These are phyloP conservation scores for Aureobasidium pullulans DNA, from an alignment of 2,329 filamentous ascomycete species.

Conservation along the genomic window DNA sequence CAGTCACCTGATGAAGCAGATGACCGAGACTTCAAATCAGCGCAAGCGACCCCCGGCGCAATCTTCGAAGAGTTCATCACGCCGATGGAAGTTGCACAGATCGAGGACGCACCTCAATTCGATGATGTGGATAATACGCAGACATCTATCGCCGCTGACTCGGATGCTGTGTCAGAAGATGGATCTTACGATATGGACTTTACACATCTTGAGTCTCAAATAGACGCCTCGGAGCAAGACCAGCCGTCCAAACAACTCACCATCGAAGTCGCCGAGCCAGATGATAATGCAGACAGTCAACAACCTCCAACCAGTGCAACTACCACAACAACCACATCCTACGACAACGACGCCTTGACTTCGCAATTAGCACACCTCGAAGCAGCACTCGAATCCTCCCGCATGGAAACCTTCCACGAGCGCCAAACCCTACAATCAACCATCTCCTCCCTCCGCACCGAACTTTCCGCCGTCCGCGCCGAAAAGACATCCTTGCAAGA, in stretches of 20 bases:
- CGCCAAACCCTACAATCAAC: not conserved
- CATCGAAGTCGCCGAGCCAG: not conserved
- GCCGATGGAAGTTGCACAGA: not conserved
- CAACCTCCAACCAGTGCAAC: not conserved
- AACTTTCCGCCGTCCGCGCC: not conserved
- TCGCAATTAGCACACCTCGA: constrained; percentile 3
- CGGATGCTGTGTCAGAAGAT: not conserved
- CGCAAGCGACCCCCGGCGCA: not conserved
- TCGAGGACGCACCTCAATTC: not conserved
- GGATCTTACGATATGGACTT: constrained; percentile 3
- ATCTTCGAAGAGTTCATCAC: not conserved
- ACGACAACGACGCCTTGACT: not conserved
- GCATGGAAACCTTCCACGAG: constrained; percentile 3
- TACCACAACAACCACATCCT: not conserved
- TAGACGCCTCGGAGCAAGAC: not conserved
- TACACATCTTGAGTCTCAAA: not conserved
- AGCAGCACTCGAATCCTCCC: constrained; percentile 3
- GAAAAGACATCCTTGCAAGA: not conserved
- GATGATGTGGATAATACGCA: not conserved
- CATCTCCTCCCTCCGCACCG: not conserved
- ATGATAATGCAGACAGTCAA: not conserved
- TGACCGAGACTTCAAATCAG: not conserved
- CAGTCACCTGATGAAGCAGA: not conserved
- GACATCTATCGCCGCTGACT: not conserved
- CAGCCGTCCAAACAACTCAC: not conserved